phyloP scores from a whole-genome alignment of 192 early-diverging fungal species.

The Funneliformis mosseae region DNA sequence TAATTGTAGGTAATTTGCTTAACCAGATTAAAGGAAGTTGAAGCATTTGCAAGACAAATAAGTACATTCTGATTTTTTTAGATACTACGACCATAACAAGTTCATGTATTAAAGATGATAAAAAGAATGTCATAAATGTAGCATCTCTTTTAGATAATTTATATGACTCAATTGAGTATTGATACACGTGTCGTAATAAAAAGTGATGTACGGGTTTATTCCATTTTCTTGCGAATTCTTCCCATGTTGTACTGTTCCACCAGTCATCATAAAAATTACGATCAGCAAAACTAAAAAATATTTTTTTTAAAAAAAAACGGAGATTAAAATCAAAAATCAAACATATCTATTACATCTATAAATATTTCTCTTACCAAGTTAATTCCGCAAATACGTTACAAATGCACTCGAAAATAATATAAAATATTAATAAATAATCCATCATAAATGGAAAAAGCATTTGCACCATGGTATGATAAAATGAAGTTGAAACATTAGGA shows the following conservation, averaged over 20 bases:
- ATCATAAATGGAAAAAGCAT: conserved; percentile 90
- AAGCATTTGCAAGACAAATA: conserved; percentile 84
- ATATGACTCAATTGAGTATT: conserved; percentile 73
- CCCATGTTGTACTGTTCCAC: conserved; percentile 91
- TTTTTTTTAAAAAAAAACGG: background rate
- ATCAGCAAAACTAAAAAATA: conserved; percentile 77
- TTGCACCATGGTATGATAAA: conserved; percentile 59
- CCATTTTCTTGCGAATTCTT: conserved; percentile 96
- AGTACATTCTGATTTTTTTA: conserved; percentile 68
- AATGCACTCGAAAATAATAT: conserved; percentile 96
- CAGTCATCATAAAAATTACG: conserved; percentile 98
- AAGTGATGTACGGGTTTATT: conserved; percentile 97
- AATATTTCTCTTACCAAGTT: conserved; percentile 54
- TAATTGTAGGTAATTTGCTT: conserved; percentile 59
- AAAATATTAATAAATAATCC: conserved; percentile 90
- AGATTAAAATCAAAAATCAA: background rate
- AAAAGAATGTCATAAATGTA: conserved; percentile 78
- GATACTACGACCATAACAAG: conserved; percentile 74
- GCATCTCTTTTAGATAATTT: conserved; percentile 71
- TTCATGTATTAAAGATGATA: conserved; percentile 81
- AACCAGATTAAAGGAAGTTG: conserved; percentile 89
- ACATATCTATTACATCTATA: conserved; percentile 11
- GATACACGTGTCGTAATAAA: conserved; percentile 87
- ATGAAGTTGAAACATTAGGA: conserved; percentile 60
- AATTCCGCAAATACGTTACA: conserved; percentile 96